Evolutionary conservation across 148 eudicot genomes (phyloP), one percentile per base, ranked within the genome.

Genomic region (Gaultheria prostrata): DNA sequence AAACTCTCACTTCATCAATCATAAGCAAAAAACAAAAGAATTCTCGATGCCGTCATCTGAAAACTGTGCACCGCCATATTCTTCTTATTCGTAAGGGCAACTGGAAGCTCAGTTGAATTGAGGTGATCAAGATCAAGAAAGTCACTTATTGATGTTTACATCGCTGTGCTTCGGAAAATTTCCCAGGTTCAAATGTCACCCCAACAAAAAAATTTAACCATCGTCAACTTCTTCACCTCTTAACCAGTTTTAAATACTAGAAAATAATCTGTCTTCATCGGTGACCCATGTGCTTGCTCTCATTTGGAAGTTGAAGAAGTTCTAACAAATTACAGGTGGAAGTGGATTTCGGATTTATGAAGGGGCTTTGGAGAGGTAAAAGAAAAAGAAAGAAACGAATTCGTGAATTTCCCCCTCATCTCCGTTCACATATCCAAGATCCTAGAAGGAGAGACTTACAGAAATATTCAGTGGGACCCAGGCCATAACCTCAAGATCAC

Each of bases 401-500:
- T 61, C 67, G n/a, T 61, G 67, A 61, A 21, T 8, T 30, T 30
- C 30, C 30, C 70, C 3, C 14, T n/a, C 28, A 3, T 12, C 30
- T 67, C 72, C 17, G 3, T 53, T 53, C 17, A 13, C 72, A 67
- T 30, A 11, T 28, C 72, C 35, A 30, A 67, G 17, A 67, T 67
- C 72, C 20, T 1, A 67, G 6, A 35, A 67, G 35, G 17, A 76
- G 4, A 35, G 39, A 67, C 12, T 17, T 1, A 21, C 30, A 63
- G 24, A 48, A 45, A 72, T 39, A 76, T 50, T 90, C 87, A 93
- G 69, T 87, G 94, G 59, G 95, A 92, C 67, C 92, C 89, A 70
- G 90, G 87, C 95, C 94, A 88, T 71, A 92, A 90, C 79, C 87
- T 88, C 73, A 86, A 86, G 76, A 85, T 50, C n/a, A 82, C 84